Evolutionary conservation across 1,139 yeast genomes (phyloP).

Genomic region (Arxiozyma slooffiae): DNA sequence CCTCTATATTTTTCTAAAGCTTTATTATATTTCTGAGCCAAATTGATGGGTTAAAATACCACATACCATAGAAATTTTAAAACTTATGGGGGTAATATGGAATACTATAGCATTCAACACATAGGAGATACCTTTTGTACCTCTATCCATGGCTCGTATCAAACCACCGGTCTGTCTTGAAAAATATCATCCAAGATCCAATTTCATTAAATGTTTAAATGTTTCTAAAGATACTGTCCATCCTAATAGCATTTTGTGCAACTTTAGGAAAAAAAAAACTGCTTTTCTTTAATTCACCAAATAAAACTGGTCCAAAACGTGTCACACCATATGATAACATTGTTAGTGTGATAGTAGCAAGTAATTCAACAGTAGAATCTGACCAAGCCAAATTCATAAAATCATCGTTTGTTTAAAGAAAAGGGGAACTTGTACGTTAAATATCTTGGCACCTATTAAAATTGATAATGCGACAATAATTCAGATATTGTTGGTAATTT

Average conservation of each 20-base stretch:
- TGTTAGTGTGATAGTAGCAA: conserved; percentile 53
- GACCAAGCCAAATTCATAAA: conserved; percentile 89
- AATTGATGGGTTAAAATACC: conserved; percentile 89
- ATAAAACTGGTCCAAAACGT: conserved; percentile 83
- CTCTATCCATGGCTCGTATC: conserved; percentile 93
- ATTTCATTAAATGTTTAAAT: conserved; percentile 66
- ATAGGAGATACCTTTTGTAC: conserved; percentile 93
- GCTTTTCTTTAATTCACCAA: conserved; percentile 94
- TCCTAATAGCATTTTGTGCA: conserved; percentile 88
- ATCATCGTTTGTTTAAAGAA: conserved; percentile 80
- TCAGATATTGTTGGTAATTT: conserved; percentile 37
- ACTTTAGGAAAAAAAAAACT: conserved; percentile 88
- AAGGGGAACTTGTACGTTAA: conserved; percentile 93
- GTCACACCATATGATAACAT: conserved; percentile 89
- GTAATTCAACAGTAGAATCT: conserved; percentile 41
- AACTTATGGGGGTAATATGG: conserved; percentile 85
- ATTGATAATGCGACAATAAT: conserved; percentile 57
- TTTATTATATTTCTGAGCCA: conserved; percentile 68
- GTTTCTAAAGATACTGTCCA: conserved; percentile 85
- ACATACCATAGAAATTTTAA: conserved; percentile 86
- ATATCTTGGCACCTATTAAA: conserved; percentile 66
- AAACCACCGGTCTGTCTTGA: conserved; percentile 92
- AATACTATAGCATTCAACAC: conserved; percentile 93
- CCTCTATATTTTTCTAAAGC: conserved; percentile 69
- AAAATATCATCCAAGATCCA: conserved; percentile 85